phyloP scores from a whole-genome alignment of 2,329 filamentous ascomycete genomes.

The Dactylonectria estremocensis region DNA sequence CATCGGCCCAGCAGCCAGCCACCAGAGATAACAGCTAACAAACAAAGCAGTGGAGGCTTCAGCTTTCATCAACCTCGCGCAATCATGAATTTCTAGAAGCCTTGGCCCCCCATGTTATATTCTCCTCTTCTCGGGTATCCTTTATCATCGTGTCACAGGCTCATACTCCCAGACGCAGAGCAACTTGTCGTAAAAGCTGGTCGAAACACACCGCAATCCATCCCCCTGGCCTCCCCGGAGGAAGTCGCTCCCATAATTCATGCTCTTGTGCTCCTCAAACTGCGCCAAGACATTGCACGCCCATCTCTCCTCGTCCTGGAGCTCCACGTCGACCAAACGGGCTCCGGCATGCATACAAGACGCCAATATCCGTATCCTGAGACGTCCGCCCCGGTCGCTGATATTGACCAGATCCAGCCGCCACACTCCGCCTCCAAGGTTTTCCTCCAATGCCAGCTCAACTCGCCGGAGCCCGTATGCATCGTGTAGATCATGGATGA shows the following conservation, averaged over 20 bases:
- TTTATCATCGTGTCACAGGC: constrained; percentile 4
- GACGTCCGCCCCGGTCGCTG: constrained; percentile 44
- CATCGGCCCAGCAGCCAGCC: constrained; percentile 3
- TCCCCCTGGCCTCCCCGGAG: constrained; percentile 56
- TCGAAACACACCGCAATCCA: constrained; percentile 71
- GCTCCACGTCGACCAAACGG: constrained; percentile 70
- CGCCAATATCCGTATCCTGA: constrained; percentile 73
- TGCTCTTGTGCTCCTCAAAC: constrained; percentile 91
- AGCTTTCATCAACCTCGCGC: neutral
- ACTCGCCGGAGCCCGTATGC: constrained; percentile 60
- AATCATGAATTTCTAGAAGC: neutral
- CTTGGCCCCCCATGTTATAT: neutral
- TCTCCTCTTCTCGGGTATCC: neutral
- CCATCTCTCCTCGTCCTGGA: constrained; percentile 63
- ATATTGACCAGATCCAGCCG: constrained; percentile 76
- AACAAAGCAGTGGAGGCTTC: constrained; percentile 7
- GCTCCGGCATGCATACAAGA: constrained; percentile 96
- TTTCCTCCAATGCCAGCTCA: constrained; percentile 72
- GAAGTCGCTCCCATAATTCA: constrained; percentile 93
- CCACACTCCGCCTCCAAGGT: constrained; percentile 90
- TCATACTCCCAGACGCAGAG: constrained; percentile 75
- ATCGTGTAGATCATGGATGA: constrained; percentile 59
- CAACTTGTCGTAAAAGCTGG: constrained; percentile 83
- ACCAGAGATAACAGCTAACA: constrained; percentile 10
- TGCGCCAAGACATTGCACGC: constrained; percentile 75